phyloP scores from a whole-genome alignment of 257 asterid genomes.

The Gentiana dahurica region DNA sequence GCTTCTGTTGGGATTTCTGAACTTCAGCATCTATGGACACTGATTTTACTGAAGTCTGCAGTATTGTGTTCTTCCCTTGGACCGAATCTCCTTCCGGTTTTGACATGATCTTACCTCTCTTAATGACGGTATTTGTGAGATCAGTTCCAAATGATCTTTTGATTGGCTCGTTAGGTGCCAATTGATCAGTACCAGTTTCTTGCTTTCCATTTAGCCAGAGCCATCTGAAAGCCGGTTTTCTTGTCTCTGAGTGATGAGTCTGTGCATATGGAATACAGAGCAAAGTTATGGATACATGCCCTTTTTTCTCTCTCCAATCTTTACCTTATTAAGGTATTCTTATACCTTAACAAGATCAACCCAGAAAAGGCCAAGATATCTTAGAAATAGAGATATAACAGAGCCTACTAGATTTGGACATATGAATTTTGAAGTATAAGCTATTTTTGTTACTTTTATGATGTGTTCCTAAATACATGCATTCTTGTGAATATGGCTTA shows the following conservation, averaged over 20 bases:
- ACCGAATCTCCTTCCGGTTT: slow-evolving; percentile 16
- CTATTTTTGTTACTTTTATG: too few species aligned
- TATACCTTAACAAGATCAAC: too few species aligned
- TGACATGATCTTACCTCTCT: slow-evolving; percentile 39
- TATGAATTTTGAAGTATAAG: too few species aligned
- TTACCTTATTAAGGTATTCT: too few species aligned
- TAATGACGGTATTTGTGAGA: slow-evolving; percentile 47
- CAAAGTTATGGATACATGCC: neutral
- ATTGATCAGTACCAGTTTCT: slow-evolving; percentile 23
- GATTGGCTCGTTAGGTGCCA: slow-evolving; percentile 29
- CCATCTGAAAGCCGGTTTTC: slow-evolving; percentile 97
- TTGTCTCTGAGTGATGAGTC: slow-evolving; percentile 89
- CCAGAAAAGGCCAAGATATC: too few species aligned
- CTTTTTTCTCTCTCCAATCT: neutral
- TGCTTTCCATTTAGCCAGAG: slow-evolving; percentile 46
- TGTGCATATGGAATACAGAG: slow-evolving; percentile 15
- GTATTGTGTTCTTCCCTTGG: slow-evolving; percentile 23
- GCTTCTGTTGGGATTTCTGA: slow-evolving; percentile 16
- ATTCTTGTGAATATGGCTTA: slow-evolving; percentile 6
- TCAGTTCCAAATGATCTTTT: slow-evolving; percentile 84
- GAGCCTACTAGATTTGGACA: too few species aligned
- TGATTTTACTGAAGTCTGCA: slow-evolving; percentile 30
- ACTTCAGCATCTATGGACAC: slow-evolving; percentile 44
- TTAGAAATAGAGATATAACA: too few species aligned
- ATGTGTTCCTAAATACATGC: too few species aligned